These are phyloP conservation scores for Aspergillus sp. DNA, from an alignment of 2,329 filamentous ascomycete genomes.

Conservation along the genomic window DNA sequence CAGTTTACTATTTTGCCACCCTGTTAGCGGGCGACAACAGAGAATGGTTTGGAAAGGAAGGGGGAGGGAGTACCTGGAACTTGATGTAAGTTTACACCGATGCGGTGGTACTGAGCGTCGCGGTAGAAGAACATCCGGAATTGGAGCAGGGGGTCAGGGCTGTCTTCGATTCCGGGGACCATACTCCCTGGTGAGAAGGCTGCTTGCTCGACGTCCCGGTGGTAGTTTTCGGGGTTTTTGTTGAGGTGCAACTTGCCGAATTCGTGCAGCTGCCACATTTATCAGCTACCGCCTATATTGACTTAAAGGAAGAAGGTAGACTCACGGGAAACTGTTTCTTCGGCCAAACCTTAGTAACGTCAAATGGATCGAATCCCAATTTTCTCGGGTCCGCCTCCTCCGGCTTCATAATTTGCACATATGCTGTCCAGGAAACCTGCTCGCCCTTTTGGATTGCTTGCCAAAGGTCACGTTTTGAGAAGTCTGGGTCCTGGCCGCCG, in stretches of 20 bases:
- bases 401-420: conserved; percentile 42
- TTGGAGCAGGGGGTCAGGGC: conserved; percentile 44
- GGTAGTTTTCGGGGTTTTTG: conserved; percentile 50
- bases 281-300: not conserved
- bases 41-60: no score
- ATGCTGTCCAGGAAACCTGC: conserved; percentile 38
- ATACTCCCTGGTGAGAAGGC: conserved; percentile 48
- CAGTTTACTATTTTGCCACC: not conserved
- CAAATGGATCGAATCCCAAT: conserved; percentile 49
- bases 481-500: conserved; percentile 46
- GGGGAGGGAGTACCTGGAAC: no score
- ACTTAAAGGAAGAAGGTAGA: not conserved
- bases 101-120: conserved; percentile 47
- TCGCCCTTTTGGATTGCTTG: conserved; percentile 39
- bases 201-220: conserved; percentile 46
- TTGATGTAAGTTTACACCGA: conserved; percentile 32
- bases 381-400: conserved; percentile 42
- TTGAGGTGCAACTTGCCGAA: conserved; percentile 47
- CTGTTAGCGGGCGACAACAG: no score
- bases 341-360: conserved; percentile 51
- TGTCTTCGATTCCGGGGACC: conserved; percentile 47
- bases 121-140: conserved; percentile 46
- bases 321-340: conserved; percentile 38
- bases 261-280: conserved; percentile 28
- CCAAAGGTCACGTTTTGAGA: conserved; percentile 43